These are phyloP conservation scores for Calonectria pteridis DNA, from an alignment of 2,329 filamentous ascomycete species.

Conservation along the genomic window DNA sequence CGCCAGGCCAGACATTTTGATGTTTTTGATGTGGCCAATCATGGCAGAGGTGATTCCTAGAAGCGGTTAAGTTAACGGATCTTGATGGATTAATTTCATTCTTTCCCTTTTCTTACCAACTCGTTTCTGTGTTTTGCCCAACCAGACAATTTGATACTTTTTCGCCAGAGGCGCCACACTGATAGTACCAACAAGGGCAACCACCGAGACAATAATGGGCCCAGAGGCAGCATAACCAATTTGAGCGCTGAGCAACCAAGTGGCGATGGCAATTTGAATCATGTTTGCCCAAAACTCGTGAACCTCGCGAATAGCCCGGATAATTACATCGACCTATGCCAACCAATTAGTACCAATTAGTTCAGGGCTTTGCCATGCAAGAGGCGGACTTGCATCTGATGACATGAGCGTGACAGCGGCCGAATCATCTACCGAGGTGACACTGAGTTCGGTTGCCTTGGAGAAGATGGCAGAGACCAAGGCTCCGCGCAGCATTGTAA, in stretches of 20 bases:
- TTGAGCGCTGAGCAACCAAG: conserved; percentile 49
- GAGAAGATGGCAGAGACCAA: conserved; percentile 51
- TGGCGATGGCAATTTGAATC: conserved; percentile 50
- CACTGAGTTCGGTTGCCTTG: conserved; percentile 48
- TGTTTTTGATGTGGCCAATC: conserved; percentile 56
- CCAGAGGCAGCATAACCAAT: conserved; percentile 51
- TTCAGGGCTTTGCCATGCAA: neutral
- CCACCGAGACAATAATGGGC: conserved; percentile 48
- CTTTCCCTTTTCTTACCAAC: conserved; percentile 36
- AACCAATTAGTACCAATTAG: neutral
- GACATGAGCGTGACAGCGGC: conserved; percentile 57
- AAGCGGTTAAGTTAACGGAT: neutral
- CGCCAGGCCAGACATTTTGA: conserved; percentile 56
- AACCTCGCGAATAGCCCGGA: conserved; percentile 50
- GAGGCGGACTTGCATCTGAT: conserved; percentile 48
- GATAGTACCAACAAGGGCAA: conserved; percentile 45
- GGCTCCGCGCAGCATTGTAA: conserved; percentile 48
- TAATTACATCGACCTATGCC: conserved; percentile 52
- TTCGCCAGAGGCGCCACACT: conserved; percentile 43
- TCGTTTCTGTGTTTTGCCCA: conserved; percentile 43
- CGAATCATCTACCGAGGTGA: conserved; percentile 46
- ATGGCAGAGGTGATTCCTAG: conserved; percentile 48
- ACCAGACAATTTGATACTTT: conserved; percentile 46
- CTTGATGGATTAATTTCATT: accelerated
- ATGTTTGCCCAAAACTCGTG: conserved; percentile 54